A percentile compares a stretch with the other conserved stretches of the same genome.
phyloP scores from a whole-genome alignment of 148 eudicot species.

The Euryodendron excelsum region DNA sequence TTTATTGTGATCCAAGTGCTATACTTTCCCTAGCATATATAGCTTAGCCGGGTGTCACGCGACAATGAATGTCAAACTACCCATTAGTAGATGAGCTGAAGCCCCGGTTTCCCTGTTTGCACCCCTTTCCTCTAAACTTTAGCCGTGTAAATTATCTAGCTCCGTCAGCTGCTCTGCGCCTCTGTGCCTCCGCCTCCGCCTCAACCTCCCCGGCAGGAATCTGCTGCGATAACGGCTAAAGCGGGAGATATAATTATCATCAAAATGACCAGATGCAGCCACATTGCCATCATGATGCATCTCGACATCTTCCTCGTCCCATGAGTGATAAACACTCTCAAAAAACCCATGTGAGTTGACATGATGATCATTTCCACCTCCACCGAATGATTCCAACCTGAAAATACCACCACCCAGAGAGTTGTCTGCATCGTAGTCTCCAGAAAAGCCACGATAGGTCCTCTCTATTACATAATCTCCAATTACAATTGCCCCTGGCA shows the following conservation, averaged over 20 bases:
- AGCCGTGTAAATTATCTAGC: conserved; percentile 8
- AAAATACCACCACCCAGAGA: conserved; percentile 38
- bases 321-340: conserved; percentile 36
- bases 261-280: conserved; percentile 23
- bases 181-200: conserved; percentile 25
- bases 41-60: no score
- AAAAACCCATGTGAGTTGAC: conserved; percentile 25
- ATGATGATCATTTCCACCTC: conserved; percentile 25
- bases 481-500: conserved; percentile 63
- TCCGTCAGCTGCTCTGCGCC: conserved; percentile 26
- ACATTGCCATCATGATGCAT: conserved; percentile 11
- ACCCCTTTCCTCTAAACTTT: not conserved
- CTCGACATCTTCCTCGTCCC: conserved; percentile 35
- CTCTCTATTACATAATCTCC: conserved; percentile 82
- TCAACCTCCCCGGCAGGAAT: conserved; percentile 32
- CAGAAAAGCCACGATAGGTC: conserved; percentile 31
- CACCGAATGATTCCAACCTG: conserved; percentile 26
- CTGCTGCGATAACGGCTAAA: conserved; percentile 34
- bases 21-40: not conserved
- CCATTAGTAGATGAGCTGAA: no score
- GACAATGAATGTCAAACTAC: no score
- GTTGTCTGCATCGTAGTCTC: conserved; percentile 39
- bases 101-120: no score
- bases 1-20: not conserved
- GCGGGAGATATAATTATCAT: conserved; percentile 27